Base-by-base conservation (phyloP, 495 filamentous ascomycete genomes). In the Podospora australis region DNA sequence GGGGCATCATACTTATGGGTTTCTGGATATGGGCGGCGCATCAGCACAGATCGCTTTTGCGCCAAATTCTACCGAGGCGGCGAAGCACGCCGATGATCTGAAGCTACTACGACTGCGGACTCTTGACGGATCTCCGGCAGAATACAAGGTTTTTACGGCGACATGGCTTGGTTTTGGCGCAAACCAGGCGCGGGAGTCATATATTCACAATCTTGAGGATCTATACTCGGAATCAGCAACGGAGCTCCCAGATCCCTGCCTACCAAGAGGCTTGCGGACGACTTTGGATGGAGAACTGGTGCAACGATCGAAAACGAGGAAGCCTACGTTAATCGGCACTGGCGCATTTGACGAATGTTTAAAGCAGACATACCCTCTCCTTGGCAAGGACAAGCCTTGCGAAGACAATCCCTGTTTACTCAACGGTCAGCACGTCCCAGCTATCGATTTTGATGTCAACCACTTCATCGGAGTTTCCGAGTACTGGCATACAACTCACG, bases 401-500 rank as follows among this genome's bases (percentile, higher is more conserved):
- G 63, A 75, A 3, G 87, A 97, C 59, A 60, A 79, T 13, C 94
- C 92, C 0, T 99, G 92, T 64, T 70, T 99, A 28, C 70, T 99
- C 17, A 83, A 92, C 50, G 87, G 94, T 0, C 78, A 88, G 39
- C 90, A 97, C 59, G 88, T 90, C 2, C 92, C 92, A 1, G 89
- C 91, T 1, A 96, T 99, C 46, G 92, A 99, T 64, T 99, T 97
- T 60, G 84, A 92, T 44, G 83, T 99, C 30, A 99, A 99, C 52
- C 92, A 97, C 61, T 99, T 99, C 58, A 83, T 99, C 21, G 92
- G 92, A 6, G 91, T 99, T 45, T 96, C 90, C 14, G 92, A 99
- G 61, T 99, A 95, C 62, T 99, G 92, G 92, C 92, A 99, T 68
- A 96, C 91, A 0, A 99, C 92, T 0, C 91, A 96, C 58, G 88